Evolutionary conservation across 495 filamentous ascomycete species (phyloP).

Genomic region (Aspergillus ellipticus): DNA sequence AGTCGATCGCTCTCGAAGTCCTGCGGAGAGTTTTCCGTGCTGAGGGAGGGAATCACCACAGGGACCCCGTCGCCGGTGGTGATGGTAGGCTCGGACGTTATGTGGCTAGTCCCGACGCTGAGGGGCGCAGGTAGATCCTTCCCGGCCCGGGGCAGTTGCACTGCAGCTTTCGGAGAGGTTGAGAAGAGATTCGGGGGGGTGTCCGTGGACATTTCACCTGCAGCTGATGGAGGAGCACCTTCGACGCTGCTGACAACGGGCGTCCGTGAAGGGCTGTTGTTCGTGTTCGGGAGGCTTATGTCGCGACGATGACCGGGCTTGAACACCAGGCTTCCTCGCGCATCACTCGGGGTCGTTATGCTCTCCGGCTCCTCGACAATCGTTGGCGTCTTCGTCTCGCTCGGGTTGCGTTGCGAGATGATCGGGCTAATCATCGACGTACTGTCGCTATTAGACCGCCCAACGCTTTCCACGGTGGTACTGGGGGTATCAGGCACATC

Average conservation of each 20-base stretch:
- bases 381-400: conserved; percentile 49
- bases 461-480: conserved; percentile 45
- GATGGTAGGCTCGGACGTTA: conserved; percentile 9
- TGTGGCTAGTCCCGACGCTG: conserved; percentile 24
- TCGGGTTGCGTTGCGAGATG: conserved; percentile 45
- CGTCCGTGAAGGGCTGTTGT: conserved; percentile 59
- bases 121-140: conserved; percentile 43
- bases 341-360: conserved; percentile 24
- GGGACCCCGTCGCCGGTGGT: conserved; percentile 27
- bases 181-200: conserved; percentile 9
- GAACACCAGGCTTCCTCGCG: conserved; percentile 31
- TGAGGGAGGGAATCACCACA: conserved; percentile 50
- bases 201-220: conserved; percentile 39
- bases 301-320: conserved; percentile 58
- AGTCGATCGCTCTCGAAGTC: conserved; percentile 74
- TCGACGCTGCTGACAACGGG: conserved; percentile 48
- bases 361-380: conserved; percentile 55
- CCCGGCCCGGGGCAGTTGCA: conserved; percentile 23
- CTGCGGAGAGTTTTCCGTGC: conserved; percentile 52
- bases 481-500: conserved; percentile 60
- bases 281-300: conserved; percentile 57
- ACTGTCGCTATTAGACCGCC: conserved; percentile 60
- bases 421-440: conserved; percentile 68
- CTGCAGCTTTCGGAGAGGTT: conserved; percentile 6
- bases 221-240: conserved; percentile 32